Base-by-base conservation (phyloP, 2,329 filamentous ascomycete species). In the Phaeosphaeria sp. region DNA sequence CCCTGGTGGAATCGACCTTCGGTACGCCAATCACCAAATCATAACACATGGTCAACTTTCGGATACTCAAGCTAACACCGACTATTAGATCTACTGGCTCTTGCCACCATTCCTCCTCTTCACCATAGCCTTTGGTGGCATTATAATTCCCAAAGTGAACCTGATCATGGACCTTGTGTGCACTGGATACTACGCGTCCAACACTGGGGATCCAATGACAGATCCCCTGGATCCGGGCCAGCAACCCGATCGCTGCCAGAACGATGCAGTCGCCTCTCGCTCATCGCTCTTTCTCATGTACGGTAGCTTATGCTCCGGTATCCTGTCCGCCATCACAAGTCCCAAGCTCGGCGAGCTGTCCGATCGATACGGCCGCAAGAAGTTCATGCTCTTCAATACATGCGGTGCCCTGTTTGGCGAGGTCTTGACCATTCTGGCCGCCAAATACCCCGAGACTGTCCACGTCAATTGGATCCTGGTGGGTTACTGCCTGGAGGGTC, bases 141-240 rank as follows among this genome's bases (percentile, higher is more conserved):
- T 91, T 6, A 82, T 95, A 7, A 91, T 97, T 8, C 93, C 94
- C 9, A 95, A 91, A 75, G 83, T 97, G 61, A 96, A 97, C 71
- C 80, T 97, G 78, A 92, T 96, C 61, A 83, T 96, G 60, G 85
- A 89, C 56, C 83, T 99, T 25, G 87, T 98, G 51, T 99, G 95
- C 77, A 86, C 88, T 61, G 85, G 91, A 59, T 96, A 97, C 77
- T 90, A 95, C 64, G 84, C 88, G 22, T 90, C 96, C 53, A 21
- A 59, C 51, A 55, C 60, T 5, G 51, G 59, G 15, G 69, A 72
- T 48, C 72, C 67, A 80, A 85, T 74, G 22, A 71, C 67, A 17
- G 64, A 67, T 1, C 71, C 71, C 5, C 60, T 73, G 61, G 67
- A 73, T 40, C 73, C 71, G 20, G 82, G 85, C 7, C 73, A 83